These are phyloP conservation scores for Cercospora citrullina DNA, from an alignment of 2,329 filamentous ascomycete genomes.

Conservation along the genomic window DNA sequence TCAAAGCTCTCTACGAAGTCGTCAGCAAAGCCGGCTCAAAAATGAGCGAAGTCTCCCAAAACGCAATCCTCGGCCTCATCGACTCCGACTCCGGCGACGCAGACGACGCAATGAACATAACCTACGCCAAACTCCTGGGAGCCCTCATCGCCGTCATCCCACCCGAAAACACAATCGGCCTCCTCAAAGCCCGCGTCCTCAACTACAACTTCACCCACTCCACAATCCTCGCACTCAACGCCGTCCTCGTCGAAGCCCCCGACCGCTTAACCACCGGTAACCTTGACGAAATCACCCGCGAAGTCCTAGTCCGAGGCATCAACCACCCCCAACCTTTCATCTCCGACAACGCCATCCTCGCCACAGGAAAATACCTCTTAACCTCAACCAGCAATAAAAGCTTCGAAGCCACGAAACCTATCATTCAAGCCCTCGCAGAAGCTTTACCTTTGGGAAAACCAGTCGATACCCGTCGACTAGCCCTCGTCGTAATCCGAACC, in stretches of 20 bases:
- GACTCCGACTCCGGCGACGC: constrained; percentile 77
- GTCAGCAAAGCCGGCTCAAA: constrained; percentile 90
- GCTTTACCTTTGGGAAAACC: constrained; percentile 76
- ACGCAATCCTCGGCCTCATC: constrained; percentile 83
- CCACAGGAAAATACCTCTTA: constrained; percentile 86
- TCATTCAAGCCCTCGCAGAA: constrained; percentile 75
- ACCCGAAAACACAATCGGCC: constrained; percentile 61
- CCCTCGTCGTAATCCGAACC: constrained; percentile 85
- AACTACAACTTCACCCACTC: constrained; percentile 72
- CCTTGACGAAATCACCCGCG: constrained; percentile 71
- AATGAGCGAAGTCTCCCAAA: constrained; percentile 88
- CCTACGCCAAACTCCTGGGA: constrained; percentile 85
- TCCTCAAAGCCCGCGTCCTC: constrained; percentile 74
- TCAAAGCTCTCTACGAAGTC: constrained; percentile 94
- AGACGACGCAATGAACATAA: constrained; percentile 74
- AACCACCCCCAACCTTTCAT: constrained; percentile 64
- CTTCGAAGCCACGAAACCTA: constrained; percentile 74
- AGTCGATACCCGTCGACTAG: constrained; percentile 79
- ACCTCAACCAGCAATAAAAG: constrained; percentile 62
- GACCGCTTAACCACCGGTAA: constrained; percentile 66
- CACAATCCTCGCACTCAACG: constrained; percentile 84
- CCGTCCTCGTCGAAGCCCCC: constrained; percentile 79
- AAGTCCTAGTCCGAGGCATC: constrained; percentile 79
- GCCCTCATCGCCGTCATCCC: constrained; percentile 86
- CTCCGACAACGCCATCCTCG: constrained; percentile 83